Base-by-base conservation (phyloP, 2,329 filamentous ascomycete genomes). In the Talaromyces marneffei region DNA sequence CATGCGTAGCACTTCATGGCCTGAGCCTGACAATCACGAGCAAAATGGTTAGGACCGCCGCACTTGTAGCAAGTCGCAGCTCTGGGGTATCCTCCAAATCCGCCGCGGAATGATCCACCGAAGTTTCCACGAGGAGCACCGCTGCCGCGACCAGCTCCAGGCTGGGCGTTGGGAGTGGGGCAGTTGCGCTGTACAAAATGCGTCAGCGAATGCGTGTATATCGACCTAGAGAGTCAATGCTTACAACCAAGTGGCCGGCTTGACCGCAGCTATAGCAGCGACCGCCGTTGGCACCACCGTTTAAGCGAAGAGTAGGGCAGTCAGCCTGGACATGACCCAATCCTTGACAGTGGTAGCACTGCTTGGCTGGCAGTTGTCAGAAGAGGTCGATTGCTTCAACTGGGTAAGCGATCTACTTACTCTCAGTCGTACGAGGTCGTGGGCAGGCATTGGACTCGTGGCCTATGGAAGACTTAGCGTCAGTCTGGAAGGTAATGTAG, bases 291-390 rank as follows among this genome's bases (percentile, higher is more conserved):
- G 88, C 89, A 63, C 84, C 79, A 67, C 89, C 92, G 77, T 87
- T 96, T 76, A 99, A 79, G 69, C 94, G 91, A 66, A 99, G 86
- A 65, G 94, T 97, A 71, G 94, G 94, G 85, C 94, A 99, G 78
- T 99, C 94, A 69, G 94, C 94, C 83, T 99, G 94, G 71, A 99
- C 94, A 76, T 99, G 94, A 68, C 94, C 94, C 65, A 97, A 86
- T 63, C 94, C 94, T 83, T 97, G 94, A 84, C 94, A 99, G 82
- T 97, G 94, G 78, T 99, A 99, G 86, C 94, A 99, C 84, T 99
- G 94, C 87, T 99, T 99, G 58, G 92, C 92, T 87, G 57, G 2
- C 4, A 58, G 44, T 35, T 48, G 59, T 64, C 39, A 69, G 64
- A 39, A 44, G 42, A 8, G 2, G 2, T 40, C 20, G 20, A 16